A percentile compares a stretch with the other conserved stretches of the same genome.
phyloP scores from a whole-genome alignment of 2,329 filamentous ascomycete genomes.

The Xylariaceae sp. region DNA sequence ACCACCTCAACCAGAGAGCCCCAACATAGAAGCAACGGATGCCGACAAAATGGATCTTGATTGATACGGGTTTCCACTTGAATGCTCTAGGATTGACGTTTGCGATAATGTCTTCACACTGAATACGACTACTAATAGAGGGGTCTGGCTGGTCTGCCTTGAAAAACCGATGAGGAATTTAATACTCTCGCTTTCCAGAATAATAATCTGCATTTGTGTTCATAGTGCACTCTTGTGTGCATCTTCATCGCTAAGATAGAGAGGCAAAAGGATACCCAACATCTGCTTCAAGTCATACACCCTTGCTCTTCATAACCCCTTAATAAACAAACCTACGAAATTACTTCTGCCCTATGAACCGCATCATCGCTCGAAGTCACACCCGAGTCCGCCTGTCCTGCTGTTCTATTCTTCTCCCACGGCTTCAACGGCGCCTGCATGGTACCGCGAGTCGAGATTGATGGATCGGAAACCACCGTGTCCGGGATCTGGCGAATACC shows the following conservation, averaged over 20 bases:
- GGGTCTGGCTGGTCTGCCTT: neutral
- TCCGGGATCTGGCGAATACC: slow-evolving; percentile 71
- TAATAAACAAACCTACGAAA: neutral
- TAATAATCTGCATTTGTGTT: neutral
- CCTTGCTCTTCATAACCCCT: neutral
- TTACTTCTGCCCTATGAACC: neutral
- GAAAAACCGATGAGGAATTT: neutral
- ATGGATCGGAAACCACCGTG: slow-evolving; percentile 60
- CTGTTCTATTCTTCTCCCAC: slow-evolving; percentile 52
- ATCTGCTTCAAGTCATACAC: neutral
- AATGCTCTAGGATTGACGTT: neutral
- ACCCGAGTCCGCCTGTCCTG: slow-evolving; percentile 1
- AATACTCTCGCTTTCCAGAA: neutral
- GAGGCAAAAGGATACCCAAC: neutral
- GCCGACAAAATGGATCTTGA: slow-evolving; percentile 17
- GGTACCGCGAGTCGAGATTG: slow-evolving; percentile 25
- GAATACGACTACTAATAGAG: neutral
- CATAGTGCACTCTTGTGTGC: neutral
- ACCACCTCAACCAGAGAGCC: too few relatives aligned
- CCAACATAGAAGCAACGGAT: neutral
- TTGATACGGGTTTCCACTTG: neutral
- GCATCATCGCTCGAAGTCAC: neutral
- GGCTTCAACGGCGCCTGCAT: slow-evolving; percentile 42
- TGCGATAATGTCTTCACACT: neutral
- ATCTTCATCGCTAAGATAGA: neutral